These are phyloP conservation scores for Corniculantispora saksenae DNA, from an alignment of 2,329 filamentous ascomycete genomes.

Conservation along the genomic window DNA sequence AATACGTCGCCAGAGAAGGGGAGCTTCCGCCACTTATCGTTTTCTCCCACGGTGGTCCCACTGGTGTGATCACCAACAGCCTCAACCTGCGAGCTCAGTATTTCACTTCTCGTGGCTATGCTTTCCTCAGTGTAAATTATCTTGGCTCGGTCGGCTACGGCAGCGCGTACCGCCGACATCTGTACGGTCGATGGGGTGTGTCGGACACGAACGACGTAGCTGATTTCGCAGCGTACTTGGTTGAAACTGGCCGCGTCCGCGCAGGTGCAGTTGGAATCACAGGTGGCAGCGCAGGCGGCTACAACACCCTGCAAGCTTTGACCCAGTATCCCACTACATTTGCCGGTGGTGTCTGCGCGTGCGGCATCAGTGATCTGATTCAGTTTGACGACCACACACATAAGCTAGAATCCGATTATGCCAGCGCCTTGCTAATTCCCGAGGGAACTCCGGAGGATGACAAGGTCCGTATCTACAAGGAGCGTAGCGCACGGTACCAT, in stretches of 20 bases:
- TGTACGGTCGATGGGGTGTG: slow-evolving; percentile 53
- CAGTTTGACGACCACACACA: slow-evolving; percentile 50
- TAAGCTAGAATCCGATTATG: slow-evolving; percentile 57
- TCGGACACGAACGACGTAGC: slow-evolving; percentile 53
- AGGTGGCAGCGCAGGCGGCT: slow-evolving; percentile 55
- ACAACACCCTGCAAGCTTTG: slow-evolving; percentile 52
- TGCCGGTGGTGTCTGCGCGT: slow-evolving; percentile 50
- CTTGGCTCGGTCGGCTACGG: slow-evolving; percentile 54
- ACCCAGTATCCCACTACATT: slow-evolving; percentile 48
- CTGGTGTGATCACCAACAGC: slow-evolving; percentile 42
- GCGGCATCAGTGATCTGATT: slow-evolving; percentile 53
- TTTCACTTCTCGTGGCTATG: slow-evolving; percentile 56
- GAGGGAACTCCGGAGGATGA: slow-evolving; percentile 37
- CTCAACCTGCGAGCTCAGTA: slow-evolving; percentile 50
- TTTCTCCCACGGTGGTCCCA: slow-evolving; percentile 54
- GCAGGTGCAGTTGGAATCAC: slow-evolving; percentile 46
- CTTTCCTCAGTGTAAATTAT: slow-evolving; percentile 53
- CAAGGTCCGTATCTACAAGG: slow-evolving; percentile 42
- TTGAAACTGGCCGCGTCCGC: slow-evolving; percentile 37
- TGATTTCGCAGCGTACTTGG: slow-evolving; percentile 46
- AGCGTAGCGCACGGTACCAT: slow-evolving; percentile 51
- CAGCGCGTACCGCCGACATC: slow-evolving; percentile 47
- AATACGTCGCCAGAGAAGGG: slow-evolving; percentile 38
- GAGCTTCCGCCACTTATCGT: slow-evolving; percentile 51
- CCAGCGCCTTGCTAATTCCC: slow-evolving; percentile 44